Conservation (phyloP, 176 grass and related monocot species). For the Avena eriantha region DNA sequence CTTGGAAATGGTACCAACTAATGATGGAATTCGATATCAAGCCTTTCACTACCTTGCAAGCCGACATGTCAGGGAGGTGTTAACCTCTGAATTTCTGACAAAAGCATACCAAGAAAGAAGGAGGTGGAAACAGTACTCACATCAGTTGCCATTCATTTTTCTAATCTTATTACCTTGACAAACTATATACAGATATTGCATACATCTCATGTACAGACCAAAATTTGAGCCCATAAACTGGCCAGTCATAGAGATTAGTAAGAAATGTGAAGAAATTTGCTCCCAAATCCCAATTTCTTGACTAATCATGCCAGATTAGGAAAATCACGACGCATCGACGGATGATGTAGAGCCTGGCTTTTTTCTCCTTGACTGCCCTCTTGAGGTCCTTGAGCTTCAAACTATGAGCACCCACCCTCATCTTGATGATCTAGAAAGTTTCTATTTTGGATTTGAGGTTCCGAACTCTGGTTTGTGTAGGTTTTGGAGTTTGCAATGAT, state of each 20-base stretch:
- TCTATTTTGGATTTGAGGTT: slow-evolving; percentile 11
- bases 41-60: background rate
- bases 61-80: background rate
- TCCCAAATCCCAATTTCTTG: background rate
- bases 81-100: slow-evolving; percentile 12
- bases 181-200: slow-evolving; percentile 34
- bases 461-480: slow-evolving; percentile 5
- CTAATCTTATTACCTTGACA: slow-evolving; percentile 15
- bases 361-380: slow-evolving; percentile 65
- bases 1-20: slow-evolving; percentile 38
- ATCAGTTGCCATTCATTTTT: slow-evolving; percentile 33
- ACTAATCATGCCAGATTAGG: slow-evolving; percentile 57
- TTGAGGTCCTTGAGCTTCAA: slow-evolving; percentile 58
- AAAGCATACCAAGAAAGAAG: background rate
- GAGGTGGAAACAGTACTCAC: background rate
- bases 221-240: slow-evolving; percentile 21
- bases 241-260: slow-evolving; percentile 7
- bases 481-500: slow-evolving; percentile 8
- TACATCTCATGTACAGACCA: slow-evolving; percentile 19
- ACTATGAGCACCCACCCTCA: slow-evolving; percentile 37
- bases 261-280: background rate
- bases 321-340: slow-evolving; percentile 60
- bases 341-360: slow-evolving; percentile 69
- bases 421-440: slow-evolving; percentile 32
- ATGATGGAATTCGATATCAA: slow-evolving; percentile 28